Conservation (phyloP, 139 green algal genomes). For the Closterium sp. region DNA sequence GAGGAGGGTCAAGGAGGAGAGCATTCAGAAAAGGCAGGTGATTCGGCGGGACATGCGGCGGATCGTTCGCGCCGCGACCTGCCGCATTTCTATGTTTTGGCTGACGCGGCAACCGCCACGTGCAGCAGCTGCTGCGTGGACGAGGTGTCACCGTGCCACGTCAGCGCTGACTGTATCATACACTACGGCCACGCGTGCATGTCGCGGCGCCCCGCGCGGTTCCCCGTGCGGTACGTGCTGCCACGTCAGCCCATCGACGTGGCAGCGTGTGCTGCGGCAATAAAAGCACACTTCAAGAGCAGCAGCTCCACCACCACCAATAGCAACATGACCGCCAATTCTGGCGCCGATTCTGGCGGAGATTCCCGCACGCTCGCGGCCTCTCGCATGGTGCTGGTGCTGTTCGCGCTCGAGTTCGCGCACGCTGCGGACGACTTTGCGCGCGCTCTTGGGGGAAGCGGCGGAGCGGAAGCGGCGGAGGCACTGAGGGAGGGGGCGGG, state of each 20-base stretch:
- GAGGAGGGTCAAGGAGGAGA: background rate
- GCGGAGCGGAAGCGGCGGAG: background rate
- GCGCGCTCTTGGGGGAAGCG: background rate
- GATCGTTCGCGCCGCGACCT: background rate
- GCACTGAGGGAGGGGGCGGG: background rate
- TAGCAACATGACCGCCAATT: too few species aligned
- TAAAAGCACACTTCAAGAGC: background rate
- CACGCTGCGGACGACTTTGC: background rate
- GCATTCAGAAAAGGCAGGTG: background rate
- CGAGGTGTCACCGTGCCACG: slow-evolving; percentile 55
- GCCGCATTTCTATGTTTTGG: background rate
- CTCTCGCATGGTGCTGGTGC: background rate
- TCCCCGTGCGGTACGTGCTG: background rate
- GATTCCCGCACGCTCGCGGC: too few species aligned
- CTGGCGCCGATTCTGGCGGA: too few species aligned
- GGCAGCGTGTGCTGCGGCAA: background rate
- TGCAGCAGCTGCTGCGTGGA: slow-evolving; percentile 60
- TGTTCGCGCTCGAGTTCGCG: background rate
- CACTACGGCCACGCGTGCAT: slow-evolving; percentile 90
- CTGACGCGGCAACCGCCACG: slow-evolving; percentile 21
- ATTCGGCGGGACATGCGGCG: background rate
- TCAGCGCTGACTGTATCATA: slow-evolving; percentile 57
- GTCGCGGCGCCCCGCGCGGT: slow-evolving; percentile 16
- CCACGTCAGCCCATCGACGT: background rate
- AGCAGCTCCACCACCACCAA: background rate